These are phyloP conservation scores for Musa beccarii DNA, from an alignment of 176 grass and related monocot genomes.

Conservation along the genomic window DNA sequence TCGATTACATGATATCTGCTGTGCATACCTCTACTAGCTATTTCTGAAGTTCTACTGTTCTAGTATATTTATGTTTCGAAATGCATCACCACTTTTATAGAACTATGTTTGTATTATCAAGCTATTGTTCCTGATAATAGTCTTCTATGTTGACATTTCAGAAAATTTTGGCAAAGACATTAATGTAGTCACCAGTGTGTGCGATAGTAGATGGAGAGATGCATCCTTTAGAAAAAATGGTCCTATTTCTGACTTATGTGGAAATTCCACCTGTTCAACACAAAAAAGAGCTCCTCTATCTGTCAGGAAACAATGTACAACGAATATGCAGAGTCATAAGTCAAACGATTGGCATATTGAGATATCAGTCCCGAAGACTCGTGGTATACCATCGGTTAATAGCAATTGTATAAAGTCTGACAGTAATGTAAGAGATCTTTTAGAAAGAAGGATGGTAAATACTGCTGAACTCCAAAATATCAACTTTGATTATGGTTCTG, in stretches of 20 bases:
- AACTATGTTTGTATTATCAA: constrained; percentile 19
- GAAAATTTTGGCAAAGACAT: constrained; percentile 73
- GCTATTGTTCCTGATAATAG: constrained; percentile 1
- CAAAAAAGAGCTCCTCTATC: constrained; percentile 68
- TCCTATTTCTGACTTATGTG: constrained; percentile 46
- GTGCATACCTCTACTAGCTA: too few relatives aligned
- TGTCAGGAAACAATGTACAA: constrained; percentile 44
- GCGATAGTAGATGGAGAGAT: constrained; percentile 58
- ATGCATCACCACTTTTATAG: neutral
- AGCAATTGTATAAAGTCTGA: constrained; percentile 27
- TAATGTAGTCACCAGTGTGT: constrained; percentile 50
- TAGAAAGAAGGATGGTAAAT: constrained; percentile 33
- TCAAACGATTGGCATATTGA: constrained; percentile 70
- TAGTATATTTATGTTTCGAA: neutral
- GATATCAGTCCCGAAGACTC: constrained; percentile 74
- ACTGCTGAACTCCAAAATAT: constrained; percentile 25
- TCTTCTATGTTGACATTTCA: constrained; percentile 18
- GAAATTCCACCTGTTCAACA: constrained; percentile 40
- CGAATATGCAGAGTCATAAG: constrained; percentile 43
- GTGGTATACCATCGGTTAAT: constrained; percentile 21
- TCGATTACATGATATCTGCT: too few relatives aligned
- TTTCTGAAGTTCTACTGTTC: too few relatives aligned
- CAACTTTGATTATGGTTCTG: constrained; percentile 44
- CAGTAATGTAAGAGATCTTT: constrained; percentile 28
- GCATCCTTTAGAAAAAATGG: constrained; percentile 58